Base-by-base conservation (phyloP, 2,329 filamentous ascomycete genomes). In the Shiraia sp. region DNA sequence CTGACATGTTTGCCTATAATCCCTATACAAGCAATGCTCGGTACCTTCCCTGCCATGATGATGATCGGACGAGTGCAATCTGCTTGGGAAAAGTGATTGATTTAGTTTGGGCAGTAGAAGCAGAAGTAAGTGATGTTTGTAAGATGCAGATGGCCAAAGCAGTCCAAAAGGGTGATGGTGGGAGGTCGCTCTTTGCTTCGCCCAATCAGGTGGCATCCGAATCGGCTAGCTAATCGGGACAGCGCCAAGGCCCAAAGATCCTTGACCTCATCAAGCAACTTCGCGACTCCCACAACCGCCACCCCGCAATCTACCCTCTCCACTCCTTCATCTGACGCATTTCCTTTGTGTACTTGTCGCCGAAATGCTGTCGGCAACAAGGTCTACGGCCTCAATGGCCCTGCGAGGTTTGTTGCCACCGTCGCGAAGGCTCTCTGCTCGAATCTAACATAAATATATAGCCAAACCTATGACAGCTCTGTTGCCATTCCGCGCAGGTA, bases 21-120 rank as follows among this genome's bases (percentile, higher is more conserved):
- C 70, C 90, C 91, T 59, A 99, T 85, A 67, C 91, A 96, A 70
- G 90, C 91, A 71, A 97, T 93, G 25, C 87, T 89, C 22, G 92
- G 75, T 29, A 66, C 66, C 45, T 69, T 86, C 40, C 69, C 65
- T 27, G 75, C 66, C 77, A 80, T 63, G 12, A 36, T 45, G 40
- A 10, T 10, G 4, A 10, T 2, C 3, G n/a, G 27, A 10, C 17
- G 9, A 13, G 9, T n/a, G 2, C 16, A 10, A 10, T 4, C 24
- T 13, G 10, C 14, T 6, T 10, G 12, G 8, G 13, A 31, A 19
- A 10, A 15, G 16, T 30, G 25, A 34, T 26, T 36, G 9, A 23
- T 35, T 23, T 3, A 19, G 30, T 19, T 27, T 22, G 31, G 8
- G 6, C 10, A 10, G 16, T 6, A 9, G 8, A 17, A 32, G 15